Evolutionary conservation across 768 basidiomycete species (phyloP).

Genomic region (Piloderma croceum): DNA sequence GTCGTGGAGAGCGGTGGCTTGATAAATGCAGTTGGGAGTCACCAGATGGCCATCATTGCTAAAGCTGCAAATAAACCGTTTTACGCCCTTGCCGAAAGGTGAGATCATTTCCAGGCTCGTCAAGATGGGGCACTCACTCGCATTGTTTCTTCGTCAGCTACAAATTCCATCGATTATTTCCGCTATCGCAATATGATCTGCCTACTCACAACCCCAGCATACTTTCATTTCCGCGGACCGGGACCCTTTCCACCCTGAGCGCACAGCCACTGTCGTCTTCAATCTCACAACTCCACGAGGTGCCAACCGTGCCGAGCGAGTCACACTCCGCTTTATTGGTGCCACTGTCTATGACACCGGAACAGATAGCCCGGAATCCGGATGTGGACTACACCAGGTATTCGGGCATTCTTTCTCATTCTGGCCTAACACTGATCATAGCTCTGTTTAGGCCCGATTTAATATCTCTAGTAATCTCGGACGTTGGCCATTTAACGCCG

Average conservation of each 20-base stretch:
- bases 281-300: conserved; percentile 1
- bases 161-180: conserved; percentile 96
- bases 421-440: conserved; percentile 10
- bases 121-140: conserved; percentile 15
- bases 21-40: conserved; percentile 90
- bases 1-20: conserved; percentile 95
- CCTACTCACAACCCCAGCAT: conserved; percentile 75
- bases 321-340: conserved; percentile 15
- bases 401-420: conserved; percentile 14
- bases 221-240: conserved; percentile 48
- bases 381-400: conserved; percentile 93
- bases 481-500: conserved; percentile 88
- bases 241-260: conserved; percentile 1
- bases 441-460: conserved; percentile 65
- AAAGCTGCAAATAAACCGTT: conserved; percentile 93
- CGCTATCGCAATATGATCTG: conserved; percentile 84
- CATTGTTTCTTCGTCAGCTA: conserved; percentile 52
- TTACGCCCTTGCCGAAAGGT: conserved; percentile 93
- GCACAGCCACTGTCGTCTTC: conserved; percentile 3
- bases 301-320: conserved; percentile 2
- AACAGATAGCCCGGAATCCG: conserved; percentile 80
- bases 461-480: conserved; percentile 90
- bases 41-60: conserved; percentile 95
- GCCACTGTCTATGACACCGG: conserved; percentile 60
- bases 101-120: conserved; percentile 12